These are phyloP conservation scores for Neonothopanus nambi DNA, from an alignment of 1,284 basidiomycete species.

Conservation along the genomic window DNA sequence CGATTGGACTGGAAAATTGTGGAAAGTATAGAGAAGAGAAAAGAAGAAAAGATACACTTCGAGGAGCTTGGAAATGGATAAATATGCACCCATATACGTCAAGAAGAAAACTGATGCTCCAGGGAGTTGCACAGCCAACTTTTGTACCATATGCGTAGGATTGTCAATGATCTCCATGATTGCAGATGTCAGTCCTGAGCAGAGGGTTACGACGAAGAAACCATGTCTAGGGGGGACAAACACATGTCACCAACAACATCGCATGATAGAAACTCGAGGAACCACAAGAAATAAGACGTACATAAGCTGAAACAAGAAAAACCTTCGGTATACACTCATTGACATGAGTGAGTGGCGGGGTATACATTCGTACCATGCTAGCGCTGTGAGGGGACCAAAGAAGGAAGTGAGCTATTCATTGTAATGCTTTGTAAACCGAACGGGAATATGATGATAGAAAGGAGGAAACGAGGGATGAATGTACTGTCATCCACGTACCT, in stretches of 20 bases:
- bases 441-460: not conserved
- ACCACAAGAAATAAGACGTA: constrained; percentile 31
- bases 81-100: constrained; percentile 58
- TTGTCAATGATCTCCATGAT: constrained; percentile 43
- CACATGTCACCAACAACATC: too few relatives aligned
- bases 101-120: constrained; percentile 80
- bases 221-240: constrained; percentile 49
- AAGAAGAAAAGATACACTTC: constrained; percentile 13
- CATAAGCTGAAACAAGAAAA: constrained; percentile 76
- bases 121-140: constrained; percentile 65
- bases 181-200: constrained; percentile 59
- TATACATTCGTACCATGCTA: constrained; percentile 73
- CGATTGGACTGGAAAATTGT: too few relatives aligned
- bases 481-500: constrained; percentile 38
- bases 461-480: not conserved
- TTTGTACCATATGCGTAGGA: constrained; percentile 49
- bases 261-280: not conserved
- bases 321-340: constrained; percentile 74
- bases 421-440: too few relatives aligned
- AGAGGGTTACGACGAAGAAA: constrained; percentile 72
- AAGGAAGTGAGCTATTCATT: not conserved
- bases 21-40: too few relatives aligned
- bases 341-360: constrained; percentile 73
- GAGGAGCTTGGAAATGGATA: too few relatives aligned
- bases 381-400: constrained; percentile 31